These are phyloP conservation scores for Radiomyces spectabilis DNA, from an alignment of 192 early-diverging fungal species.

Conservation along the genomic window DNA sequence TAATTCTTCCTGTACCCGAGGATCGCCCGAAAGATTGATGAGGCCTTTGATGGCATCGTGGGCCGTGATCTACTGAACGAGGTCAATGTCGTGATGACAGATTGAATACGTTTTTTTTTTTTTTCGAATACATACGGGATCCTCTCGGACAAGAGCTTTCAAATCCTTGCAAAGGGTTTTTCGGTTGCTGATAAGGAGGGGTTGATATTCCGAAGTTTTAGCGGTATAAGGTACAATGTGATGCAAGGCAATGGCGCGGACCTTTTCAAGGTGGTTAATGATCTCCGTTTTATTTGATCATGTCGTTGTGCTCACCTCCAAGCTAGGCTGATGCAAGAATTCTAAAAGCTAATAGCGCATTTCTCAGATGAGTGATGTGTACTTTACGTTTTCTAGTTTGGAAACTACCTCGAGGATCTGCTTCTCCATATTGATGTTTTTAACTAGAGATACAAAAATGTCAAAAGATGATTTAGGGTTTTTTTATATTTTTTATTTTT, in stretches of 20 bases:
- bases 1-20: conserved; percentile 50
- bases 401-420: conserved; percentile 9
- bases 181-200: conserved; percentile 50
- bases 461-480: too few species aligned
- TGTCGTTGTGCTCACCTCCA: conserved; percentile 48
- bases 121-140: conserved; percentile 43
- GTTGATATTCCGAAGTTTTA: conserved; percentile 48
- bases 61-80: conserved; percentile 53
- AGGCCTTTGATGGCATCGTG: conserved; percentile 77
- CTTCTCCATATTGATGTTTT: conserved; percentile 5
- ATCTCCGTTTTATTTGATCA: not conserved
- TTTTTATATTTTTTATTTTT: too few species aligned
- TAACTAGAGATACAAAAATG: not conserved
- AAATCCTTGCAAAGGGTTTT: conserved; percentile 58
- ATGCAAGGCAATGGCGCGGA: conserved; percentile 73
- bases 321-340: conserved; percentile 62
- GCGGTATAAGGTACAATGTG: conserved; percentile 67
- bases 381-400: not conserved
- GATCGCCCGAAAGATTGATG: conserved; percentile 78
- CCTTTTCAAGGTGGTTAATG: conserved; percentile 22
- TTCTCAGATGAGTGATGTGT: not conserved
- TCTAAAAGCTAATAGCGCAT: conserved; percentile 48
- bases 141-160: conserved; percentile 60
- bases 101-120: too few species aligned
- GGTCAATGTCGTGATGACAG: too few species aligned